Conservation (phyloP, 2,329 filamentous ascomycete species). For the Emmonsiellopsis sp. region DNA sequence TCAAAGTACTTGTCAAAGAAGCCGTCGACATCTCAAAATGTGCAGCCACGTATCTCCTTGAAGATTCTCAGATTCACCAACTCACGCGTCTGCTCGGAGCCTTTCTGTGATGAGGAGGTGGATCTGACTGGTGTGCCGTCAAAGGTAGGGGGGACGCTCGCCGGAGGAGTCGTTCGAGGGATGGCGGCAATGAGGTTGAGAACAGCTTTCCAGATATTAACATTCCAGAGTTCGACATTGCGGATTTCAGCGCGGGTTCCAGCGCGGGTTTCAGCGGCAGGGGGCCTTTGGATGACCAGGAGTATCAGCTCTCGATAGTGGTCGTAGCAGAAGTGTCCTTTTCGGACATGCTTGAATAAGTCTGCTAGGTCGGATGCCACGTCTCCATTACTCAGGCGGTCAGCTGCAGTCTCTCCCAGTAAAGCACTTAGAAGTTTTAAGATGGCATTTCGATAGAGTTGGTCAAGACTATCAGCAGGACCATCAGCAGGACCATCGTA, state of each 20-base stretch:
- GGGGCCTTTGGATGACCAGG: background rate
- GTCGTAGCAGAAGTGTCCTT: background rate
- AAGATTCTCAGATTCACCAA: constrained; percentile 13
- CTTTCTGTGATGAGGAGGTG: constrained; percentile 10
- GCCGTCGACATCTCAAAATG: constrained; percentile 10
- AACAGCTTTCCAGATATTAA: background rate
- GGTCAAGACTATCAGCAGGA: background rate
- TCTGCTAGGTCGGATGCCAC: background rate
- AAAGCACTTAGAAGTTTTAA: background rate
- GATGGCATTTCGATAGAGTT: background rate
- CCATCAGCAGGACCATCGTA: too few species aligned
- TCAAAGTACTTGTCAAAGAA: constrained; percentile 17
- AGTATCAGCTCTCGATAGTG: background rate
- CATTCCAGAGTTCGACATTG: background rate
- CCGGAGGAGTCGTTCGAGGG: background rate
- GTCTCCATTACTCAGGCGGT: background rate
- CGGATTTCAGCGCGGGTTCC: background rate
- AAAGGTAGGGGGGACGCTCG: background rate
- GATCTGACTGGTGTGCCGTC: constrained; percentile 6
- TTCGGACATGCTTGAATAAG: background rate
- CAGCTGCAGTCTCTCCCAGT: background rate
- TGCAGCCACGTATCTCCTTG: constrained; percentile 11
- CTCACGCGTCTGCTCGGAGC: constrained; percentile 11
- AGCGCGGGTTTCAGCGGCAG: background rate
- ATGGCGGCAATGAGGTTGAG: background rate